Percentiles rank a stretch among this genome's conserved stretches.
Evolutionary conservation across 169 alveolate species (phyloP).

Genomic region (Plasmodium falciparum): DNA sequence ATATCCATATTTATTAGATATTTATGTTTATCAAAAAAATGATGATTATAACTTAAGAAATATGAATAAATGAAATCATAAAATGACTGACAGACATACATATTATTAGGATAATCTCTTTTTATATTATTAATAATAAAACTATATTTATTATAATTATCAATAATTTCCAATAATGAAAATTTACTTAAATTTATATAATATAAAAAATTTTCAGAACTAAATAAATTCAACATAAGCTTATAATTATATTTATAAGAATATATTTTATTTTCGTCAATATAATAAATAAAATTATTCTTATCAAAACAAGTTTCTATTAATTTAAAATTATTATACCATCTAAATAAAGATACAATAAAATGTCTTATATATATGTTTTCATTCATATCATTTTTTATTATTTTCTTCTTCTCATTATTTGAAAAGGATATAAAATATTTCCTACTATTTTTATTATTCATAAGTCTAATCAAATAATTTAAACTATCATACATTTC

Average conservation of each 20-base stretch:
- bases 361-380: slow-evolving; percentile 56
- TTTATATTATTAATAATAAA: slow-evolving; percentile 40
- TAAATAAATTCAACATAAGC: slow-evolving; percentile 23
- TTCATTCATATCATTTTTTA: slow-evolving; percentile 28
- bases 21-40: slow-evolving; percentile 36
- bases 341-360: slow-evolving; percentile 48
- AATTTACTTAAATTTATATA: slow-evolving; percentile 55
- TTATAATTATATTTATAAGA: slow-evolving; percentile 59
- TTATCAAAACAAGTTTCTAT: slow-evolving; percentile 32
- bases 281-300: slow-evolving; percentile 26
- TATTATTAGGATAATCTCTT: slow-evolving; percentile 50
- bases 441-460: not conserved
- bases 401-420: slow-evolving; percentile 6
- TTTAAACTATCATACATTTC: slow-evolving; percentile 23
- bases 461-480: slow-evolving; percentile 17
- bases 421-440: not conserved
- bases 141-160: slow-evolving; percentile 40
- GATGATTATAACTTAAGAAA: slow-evolving; percentile 38
- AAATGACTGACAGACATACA: slow-evolving; percentile 23
- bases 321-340: slow-evolving; percentile 51
- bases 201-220: slow-evolving; percentile 54
- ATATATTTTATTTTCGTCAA: slow-evolving; percentile 59
- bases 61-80: slow-evolving; percentile 20
- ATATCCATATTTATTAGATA: slow-evolving; percentile 17
- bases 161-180: slow-evolving; percentile 33